These are phyloP conservation scores for Boechera stricta DNA, from an alignment of 345 rosid genomes.

Conservation along the genomic window DNA sequence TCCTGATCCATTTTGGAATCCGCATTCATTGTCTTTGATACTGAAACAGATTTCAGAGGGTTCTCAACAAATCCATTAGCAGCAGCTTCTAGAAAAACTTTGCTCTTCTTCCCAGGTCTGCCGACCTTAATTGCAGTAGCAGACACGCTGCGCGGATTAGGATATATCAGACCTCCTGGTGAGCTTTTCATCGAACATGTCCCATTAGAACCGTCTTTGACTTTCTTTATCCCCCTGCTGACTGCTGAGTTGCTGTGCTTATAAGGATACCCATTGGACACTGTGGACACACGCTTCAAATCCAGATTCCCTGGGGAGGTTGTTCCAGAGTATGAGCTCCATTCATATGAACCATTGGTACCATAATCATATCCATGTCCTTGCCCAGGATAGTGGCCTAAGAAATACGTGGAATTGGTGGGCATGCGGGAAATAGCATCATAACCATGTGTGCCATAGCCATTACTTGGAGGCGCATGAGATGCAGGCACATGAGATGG, in stretches of 20 bases:
- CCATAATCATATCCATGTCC: slow-evolving; percentile 82
- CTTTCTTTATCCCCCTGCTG: slow-evolving; percentile 50
- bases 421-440: slow-evolving; percentile 75
- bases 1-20: slow-evolving; percentile 50
- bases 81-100: slow-evolving; percentile 57
- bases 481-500: slow-evolving; percentile 61
- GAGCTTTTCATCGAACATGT: slow-evolving; percentile 52
- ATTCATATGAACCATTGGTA: slow-evolving; percentile 76
- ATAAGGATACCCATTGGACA: slow-evolving; percentile 57
- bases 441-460: slow-evolving; percentile 69
- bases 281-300: slow-evolving; percentile 60
- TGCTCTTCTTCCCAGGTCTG: slow-evolving; percentile 81
- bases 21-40: slow-evolving; percentile 48
- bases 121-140: slow-evolving; percentile 51
- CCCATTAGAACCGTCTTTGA: slow-evolving; percentile 57
- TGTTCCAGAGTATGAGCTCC: slow-evolving; percentile 68
- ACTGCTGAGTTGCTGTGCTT: slow-evolving; percentile 59
- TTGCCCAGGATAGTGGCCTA: slow-evolving; percentile 77
- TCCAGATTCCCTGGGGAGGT: slow-evolving; percentile 61
- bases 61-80: slow-evolving; percentile 71
- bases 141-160: slow-evolving; percentile 42
- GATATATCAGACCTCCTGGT: slow-evolving; percentile 35
- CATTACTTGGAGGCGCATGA: slow-evolving; percentile 56
- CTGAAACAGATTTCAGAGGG: slow-evolving; percentile 50
- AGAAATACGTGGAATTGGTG: slow-evolving; percentile 59